A percentile compares a stretch with the other conserved stretches of the same genome.
Evolutionary conservation across 352 stramenopile genomes (phyloP).

Genomic region (Globisporangium cederbergense): DNA sequence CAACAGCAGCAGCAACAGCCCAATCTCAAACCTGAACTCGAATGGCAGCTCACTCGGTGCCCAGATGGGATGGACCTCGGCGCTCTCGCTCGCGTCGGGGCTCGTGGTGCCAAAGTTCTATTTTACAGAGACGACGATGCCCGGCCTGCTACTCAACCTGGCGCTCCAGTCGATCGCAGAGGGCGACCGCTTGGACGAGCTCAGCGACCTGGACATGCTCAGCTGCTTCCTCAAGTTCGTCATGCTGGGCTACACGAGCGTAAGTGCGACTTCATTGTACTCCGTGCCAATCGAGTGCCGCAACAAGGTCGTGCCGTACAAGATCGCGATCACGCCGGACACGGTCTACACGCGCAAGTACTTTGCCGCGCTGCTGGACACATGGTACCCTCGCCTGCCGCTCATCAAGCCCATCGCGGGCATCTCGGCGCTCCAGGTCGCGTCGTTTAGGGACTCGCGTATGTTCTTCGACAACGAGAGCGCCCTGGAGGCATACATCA

Average conservation of each 20-base stretch:
- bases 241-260: conserved; percentile 49
- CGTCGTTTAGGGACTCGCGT: conserved; percentile 52
- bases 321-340: conserved; percentile 69
- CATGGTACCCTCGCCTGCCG: conserved; percentile 58
- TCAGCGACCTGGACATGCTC: conserved; percentile 33
- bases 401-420: conserved; percentile 33
- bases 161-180: conserved; percentile 44
- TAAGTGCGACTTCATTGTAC: conserved; percentile 31
- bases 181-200: conserved; percentile 38
- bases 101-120: conserved; percentile 52
- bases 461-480: conserved; percentile 59
- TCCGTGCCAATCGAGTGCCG: conserved; percentile 41
- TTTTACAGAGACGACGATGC: conserved; percentile 65
- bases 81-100: conserved; percentile 28
- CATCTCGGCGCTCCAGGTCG: conserved; percentile 42
- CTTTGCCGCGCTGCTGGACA: conserved; percentile 35
- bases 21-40: background rate
- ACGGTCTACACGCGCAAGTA: conserved; percentile 67
- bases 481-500: conserved; percentile 51
- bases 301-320: conserved; percentile 62
- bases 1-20: background rate
- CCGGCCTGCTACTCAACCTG: conserved; percentile 52
- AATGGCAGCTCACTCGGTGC: background rate
- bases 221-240: conserved; percentile 46
- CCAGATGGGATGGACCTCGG: conserved; percentile 22